Evolutionary conservation across 208 protist genomes (phyloP), one percentile per base, ranked within the genome.

Genomic region (Vickermania ingenoplastis): DNA sequence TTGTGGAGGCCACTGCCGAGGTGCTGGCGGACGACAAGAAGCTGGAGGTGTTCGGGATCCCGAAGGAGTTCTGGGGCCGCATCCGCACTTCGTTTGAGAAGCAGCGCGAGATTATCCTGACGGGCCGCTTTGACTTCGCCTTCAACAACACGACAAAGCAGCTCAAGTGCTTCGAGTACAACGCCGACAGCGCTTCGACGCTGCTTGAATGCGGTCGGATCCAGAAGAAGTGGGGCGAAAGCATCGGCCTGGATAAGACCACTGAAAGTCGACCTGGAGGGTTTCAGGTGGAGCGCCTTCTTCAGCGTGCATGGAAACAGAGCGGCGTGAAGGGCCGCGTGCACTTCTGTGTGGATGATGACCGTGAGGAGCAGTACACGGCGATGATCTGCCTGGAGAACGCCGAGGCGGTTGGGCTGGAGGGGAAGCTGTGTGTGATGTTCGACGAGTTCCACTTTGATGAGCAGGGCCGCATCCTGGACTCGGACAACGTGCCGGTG

Each of bases 101-200:
- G 61, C 83, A 93, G 59, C 78, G 75, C 23, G 76, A 76, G 17
- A 77, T 64, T 58, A 87, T 95, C 63, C 36, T 45, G 11, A 84
- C 78, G 14, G 89, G 89, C 27, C 86, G 89, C 59, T 93, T 95
- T 67, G 89, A 95, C 71, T 93, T 95, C 63, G 83, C 77, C 31
- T 91, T 78, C 69, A 79, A 94, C 73, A 81, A 83, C 61, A 61
- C 77, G 25, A 86, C 71, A 14, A 61, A 82, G 23, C 23, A 63
- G 26, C 75, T 95, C 65, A 95, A 95, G 71, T 89, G 83, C 60
- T 92, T 93, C 63, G 89, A 95, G 73, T 95, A 95, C 78, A 95
- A 95, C 72, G 89, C 89, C 3, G 89, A 95, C 59, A 95, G 89
- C 69, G 86, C 89, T 22, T 87, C 83, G 2, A 90, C 83, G 53